Evolutionary conservation across 1,284 basidiomycete genomes (phyloP), one percentile per base, ranked within the genome.

Genomic region (Papiliotrema laurentii): DNA sequence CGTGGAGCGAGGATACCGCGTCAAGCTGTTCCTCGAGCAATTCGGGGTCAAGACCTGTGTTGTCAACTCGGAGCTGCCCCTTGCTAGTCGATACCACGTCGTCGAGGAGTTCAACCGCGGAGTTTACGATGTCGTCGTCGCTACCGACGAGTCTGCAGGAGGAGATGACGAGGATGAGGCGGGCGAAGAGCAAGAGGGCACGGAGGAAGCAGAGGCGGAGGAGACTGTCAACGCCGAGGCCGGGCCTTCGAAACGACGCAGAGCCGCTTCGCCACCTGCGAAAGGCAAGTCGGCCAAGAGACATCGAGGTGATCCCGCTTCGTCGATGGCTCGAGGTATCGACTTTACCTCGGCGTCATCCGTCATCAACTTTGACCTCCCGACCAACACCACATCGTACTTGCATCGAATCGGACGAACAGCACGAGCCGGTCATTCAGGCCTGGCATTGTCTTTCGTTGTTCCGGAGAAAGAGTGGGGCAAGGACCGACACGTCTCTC

Each of bases 31-130:
- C 76, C 78, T 99, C 45, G 96, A 98, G 68, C 93, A 97, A 72
- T 98, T 97, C 63, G 94, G 90, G 0, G 87, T 98, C 69, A 91
- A 92, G 71, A 87, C 86, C 57, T 97, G 93, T 61, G 93, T 99
- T 1, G 80, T 99, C 34, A 97, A 99, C 66, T 90, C 90, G 16
- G 96, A 98, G 73, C 75, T 99, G 41, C 96, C 96, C 0, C 76
- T 97, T 51, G 97, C 97, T 65, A 94, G 90, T 22, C 81, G 92
- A 83, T 97, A 94, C 67, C 96, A 98, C 68, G 87, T 89, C 5
- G 94, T 99, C 2, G 92, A 99, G 65, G 94, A 97, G 74, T 99
- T 99, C 71, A 97, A 99, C 75, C 90, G 92, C 63, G 96, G 96
- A 6, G 89, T 94, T 11, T 98, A 97, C 67, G 92, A 98, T 68